A percentile compares a stretch with the other conserved stretches of the same genome.
phyloP scores from a whole-genome alignment of 1,139 yeast species.

The Blastobotrys proliferans region DNA sequence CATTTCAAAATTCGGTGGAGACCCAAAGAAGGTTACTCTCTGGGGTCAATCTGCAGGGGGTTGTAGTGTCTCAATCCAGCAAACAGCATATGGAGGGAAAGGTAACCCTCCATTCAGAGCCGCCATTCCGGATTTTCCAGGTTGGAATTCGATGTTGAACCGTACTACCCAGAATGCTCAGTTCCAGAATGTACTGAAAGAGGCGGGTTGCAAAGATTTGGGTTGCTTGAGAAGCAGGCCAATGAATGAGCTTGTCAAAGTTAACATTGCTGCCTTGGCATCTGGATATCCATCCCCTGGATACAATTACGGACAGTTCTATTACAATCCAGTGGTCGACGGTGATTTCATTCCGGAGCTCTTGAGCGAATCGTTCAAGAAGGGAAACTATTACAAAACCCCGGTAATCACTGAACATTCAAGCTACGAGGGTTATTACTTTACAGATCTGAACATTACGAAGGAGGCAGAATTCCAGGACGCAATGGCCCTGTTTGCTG shows the following conservation, averaged over 20 bases:
- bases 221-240: conserved; percentile 13
- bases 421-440: conserved; percentile 14
- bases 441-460: conserved; percentile 7
- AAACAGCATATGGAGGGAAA: conserved; percentile 27
- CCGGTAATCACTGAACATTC: conserved; percentile 14
- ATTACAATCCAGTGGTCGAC: conserved; percentile 18
- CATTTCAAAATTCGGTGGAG: conserved; percentile 39
- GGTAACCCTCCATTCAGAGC: conserved; percentile 9
- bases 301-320: conserved; percentile 16
- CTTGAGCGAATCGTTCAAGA: conserved; percentile 11
- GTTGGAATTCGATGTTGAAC: conserved; percentile 9
- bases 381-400: conserved; percentile 14
- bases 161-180: conserved; percentile 10
- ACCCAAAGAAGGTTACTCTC: conserved; percentile 35
- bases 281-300: conserved; percentile 13
- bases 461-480: conserved; percentile 9
- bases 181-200: conserved; percentile 9
- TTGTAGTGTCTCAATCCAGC: conserved; percentile 31
- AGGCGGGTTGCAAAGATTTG: conserved; percentile 11
- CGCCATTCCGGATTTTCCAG: conserved; percentile 12
- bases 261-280: conserved; percentile 4
- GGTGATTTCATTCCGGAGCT: conserved; percentile 12
- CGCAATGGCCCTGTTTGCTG: conserved; percentile 7
- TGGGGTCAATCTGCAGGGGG: conserved; percentile 42
- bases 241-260: conserved; percentile 3